phyloP scores from a whole-genome alignment of 202 grass and related monocot genomes.

The Brachypodium distachyon region DNA sequence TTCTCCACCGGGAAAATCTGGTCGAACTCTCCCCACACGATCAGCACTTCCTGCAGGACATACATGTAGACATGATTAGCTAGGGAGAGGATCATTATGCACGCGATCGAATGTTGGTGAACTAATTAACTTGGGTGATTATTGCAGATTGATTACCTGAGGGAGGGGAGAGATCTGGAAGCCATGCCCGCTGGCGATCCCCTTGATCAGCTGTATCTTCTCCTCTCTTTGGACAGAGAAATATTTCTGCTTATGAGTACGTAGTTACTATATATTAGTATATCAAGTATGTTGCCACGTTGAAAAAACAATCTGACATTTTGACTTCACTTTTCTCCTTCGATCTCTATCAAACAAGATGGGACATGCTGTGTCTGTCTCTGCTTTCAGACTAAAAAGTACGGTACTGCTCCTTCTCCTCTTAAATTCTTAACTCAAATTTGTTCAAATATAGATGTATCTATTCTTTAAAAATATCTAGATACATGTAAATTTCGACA shows the following conservation, averaged over 20 bases:
- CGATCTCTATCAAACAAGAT: too few species aligned
- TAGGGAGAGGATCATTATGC: too few species aligned
- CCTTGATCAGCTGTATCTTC: conserved; percentile 48
- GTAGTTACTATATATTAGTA: background rate
- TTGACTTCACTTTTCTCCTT: too few species aligned
- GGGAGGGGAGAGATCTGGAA: conserved; percentile 38
- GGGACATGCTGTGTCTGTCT: too few species aligned
- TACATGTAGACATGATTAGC: background rate
- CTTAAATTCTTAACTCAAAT: too few species aligned
- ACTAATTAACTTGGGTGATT: background rate
- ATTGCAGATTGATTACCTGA: conserved; percentile 7
- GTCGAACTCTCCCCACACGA: conserved; percentile 80
- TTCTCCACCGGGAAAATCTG: conserved; percentile 61
- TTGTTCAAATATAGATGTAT: too few species aligned
- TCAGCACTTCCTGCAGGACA: conserved; percentile 42
- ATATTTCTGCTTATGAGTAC: conserved; percentile 19
- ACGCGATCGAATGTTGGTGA: background rate
- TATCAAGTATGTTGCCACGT: background rate
- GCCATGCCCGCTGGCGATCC: conserved; percentile 22
- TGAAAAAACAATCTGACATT: too few species aligned
- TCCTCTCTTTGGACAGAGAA: conserved; percentile 32
- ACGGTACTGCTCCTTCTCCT: too few species aligned
- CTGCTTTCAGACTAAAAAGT: too few species aligned
- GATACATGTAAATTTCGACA: too few species aligned
- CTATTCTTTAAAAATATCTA: too few species aligned